A percentile compares a stretch with the other conserved stretches of the same genome.
Conservation (phyloP, 2,329 filamentous ascomycete species). For the Colletotrichum magnum region DNA sequence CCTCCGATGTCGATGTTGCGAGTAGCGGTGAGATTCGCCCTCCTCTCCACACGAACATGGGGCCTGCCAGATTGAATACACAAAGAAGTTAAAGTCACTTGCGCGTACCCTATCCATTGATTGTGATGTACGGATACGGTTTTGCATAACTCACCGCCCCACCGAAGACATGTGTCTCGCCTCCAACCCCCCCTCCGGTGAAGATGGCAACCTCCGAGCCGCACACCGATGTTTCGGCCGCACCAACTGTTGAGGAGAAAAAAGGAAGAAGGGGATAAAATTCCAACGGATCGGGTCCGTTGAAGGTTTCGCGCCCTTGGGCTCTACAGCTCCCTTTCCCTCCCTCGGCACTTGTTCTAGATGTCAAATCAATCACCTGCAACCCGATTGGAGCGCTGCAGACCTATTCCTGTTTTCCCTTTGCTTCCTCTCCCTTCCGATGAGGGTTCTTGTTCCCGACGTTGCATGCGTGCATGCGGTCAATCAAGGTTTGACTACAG, state of each 20-base stretch:
- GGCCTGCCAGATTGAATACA: slow-evolving; percentile 38
- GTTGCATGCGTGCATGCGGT: slow-evolving; percentile 1
- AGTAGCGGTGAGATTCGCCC: slow-evolving; percentile 36
- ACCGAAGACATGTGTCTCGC: background rate
- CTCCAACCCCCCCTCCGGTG: background rate
- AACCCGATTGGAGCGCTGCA: background rate
- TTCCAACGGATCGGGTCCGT: slow-evolving; percentile 14
- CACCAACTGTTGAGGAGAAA: background rate
- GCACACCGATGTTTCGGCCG: slow-evolving; percentile 2
- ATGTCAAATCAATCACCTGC: too few species aligned
- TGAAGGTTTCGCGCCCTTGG: background rate
- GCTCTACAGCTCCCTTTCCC: background rate
- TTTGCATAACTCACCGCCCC: background rate
- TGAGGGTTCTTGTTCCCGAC: background rate
- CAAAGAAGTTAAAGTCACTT: slow-evolving; percentile 34
- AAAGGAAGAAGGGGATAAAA: background rate
- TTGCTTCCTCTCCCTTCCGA: background rate
- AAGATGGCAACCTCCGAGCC: background rate
- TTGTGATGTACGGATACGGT: too few species aligned
- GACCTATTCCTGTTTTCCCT: background rate
- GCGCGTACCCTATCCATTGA: background rate
- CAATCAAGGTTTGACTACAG: too few species aligned
- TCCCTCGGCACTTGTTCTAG: background rate
- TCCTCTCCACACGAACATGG: slow-evolving; percentile 26
- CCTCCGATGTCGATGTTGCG: slow-evolving; percentile 13